phyloP scores from a whole-genome alignment of 2,329 filamentous ascomycete genomes.

The Metarhizium anisopliae region DNA sequence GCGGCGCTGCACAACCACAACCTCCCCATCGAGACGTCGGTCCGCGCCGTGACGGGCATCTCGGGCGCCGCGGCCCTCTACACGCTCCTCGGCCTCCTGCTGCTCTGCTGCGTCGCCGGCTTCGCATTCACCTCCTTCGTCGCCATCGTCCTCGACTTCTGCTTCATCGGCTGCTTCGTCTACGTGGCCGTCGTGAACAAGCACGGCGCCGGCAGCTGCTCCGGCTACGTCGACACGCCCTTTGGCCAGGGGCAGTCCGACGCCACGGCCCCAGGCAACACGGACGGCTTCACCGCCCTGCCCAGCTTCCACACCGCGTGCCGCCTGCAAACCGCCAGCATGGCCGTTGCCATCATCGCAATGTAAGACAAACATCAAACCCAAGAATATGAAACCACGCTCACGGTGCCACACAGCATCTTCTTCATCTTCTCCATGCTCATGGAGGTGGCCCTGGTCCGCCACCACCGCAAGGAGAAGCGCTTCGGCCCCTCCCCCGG shows the following conservation, averaged over 20 bases:
- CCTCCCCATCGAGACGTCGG: constrained; percentile 51
- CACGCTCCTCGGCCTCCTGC: constrained; percentile 58
- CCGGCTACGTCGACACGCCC: constrained; percentile 50
- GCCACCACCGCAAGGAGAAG: constrained; percentile 67
- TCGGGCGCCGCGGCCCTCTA: constrained; percentile 69
- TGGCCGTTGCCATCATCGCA: constrained; percentile 70
- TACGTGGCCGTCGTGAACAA: constrained; percentile 72
- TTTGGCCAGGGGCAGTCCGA: constrained; percentile 56
- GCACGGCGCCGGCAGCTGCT: constrained; percentile 57
- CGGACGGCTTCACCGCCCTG: constrained; percentile 36
- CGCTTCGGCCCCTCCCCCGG: constrained; percentile 47
- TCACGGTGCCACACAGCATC: constrained; percentile 33
- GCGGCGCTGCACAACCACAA: constrained; percentile 59
- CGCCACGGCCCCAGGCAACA: constrained; percentile 34
- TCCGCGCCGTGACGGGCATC: constrained; percentile 70
- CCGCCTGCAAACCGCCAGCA: constrained; percentile 63
- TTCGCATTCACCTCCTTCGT: constrained; percentile 63
- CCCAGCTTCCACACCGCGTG: constrained; percentile 51
- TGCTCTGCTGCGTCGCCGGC: constrained; percentile 75
- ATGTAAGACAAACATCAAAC: constrained; percentile 40
- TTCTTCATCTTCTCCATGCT: constrained; percentile 68
- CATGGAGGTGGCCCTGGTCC: constrained; percentile 58
- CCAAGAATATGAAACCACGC: too few relatives aligned
- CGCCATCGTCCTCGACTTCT: constrained; percentile 66
- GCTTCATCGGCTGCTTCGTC: constrained; percentile 69